Conservation (phyloP, 352 stramenopile genomes). For the Pythium brassicae region DNA sequence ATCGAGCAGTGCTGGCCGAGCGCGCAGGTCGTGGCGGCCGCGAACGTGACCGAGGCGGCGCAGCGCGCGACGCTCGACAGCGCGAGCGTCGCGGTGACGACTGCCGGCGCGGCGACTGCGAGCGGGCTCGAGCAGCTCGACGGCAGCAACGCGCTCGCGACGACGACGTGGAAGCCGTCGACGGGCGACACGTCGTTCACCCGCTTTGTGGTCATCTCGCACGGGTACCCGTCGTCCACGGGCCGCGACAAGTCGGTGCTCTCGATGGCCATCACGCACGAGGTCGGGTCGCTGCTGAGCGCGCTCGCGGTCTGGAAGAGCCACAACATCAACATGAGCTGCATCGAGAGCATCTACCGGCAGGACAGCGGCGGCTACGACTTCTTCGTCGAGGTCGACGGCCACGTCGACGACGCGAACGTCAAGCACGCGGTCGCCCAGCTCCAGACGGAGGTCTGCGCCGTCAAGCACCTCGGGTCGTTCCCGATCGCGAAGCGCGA, state of each 20-base stretch:
- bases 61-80: slow-evolving; percentile 31
- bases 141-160: slow-evolving; percentile 40
- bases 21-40: slow-evolving; percentile 54
- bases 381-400: slow-evolving; percentile 84
- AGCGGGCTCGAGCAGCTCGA: slow-evolving; percentile 46
- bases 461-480: slow-evolving; percentile 75
- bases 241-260: slow-evolving; percentile 82
- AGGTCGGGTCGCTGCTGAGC: slow-evolving; percentile 80
- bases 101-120: slow-evolving; percentile 31
- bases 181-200: slow-evolving; percentile 41
- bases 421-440: slow-evolving; percentile 50
- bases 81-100: slow-evolving; percentile 54
- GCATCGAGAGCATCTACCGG: slow-evolving; percentile 85
- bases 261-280: slow-evolving; percentile 83
- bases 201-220: slow-evolving; percentile 74
- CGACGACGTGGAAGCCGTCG: slow-evolving; percentile 31
- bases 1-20: slow-evolving; percentile 74
- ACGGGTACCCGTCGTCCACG: slow-evolving; percentile 53
- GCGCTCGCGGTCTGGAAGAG: slow-evolving; percentile 81
- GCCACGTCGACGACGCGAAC: slow-evolving; percentile 67
- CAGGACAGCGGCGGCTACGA: slow-evolving; percentile 68
- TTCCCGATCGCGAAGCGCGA: slow-evolving; percentile 62
- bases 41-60: slow-evolving; percentile 61
- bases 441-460: slow-evolving; percentile 46
- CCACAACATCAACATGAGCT: slow-evolving; percentile 77